phyloP scores from a whole-genome alignment of 306 rosid species.

The Cucurbita ficifolia region DNA sequence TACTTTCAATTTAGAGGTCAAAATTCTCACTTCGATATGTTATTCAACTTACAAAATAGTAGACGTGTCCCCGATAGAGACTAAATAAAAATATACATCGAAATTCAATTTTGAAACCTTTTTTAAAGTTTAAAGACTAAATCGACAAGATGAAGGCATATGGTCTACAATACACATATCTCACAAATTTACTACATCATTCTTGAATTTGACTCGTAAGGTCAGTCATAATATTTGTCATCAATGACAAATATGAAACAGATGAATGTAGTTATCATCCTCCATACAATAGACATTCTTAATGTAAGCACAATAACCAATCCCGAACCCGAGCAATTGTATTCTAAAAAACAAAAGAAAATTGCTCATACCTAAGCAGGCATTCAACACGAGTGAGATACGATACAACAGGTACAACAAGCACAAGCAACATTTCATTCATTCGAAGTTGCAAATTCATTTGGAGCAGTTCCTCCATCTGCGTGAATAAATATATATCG shows the following conservation, averaged over 20 bases:
- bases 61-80: too few relatives aligned
- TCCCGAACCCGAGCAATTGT: neutral
- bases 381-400: neutral
- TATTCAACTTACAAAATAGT: too few relatives aligned
- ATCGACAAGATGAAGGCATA: neutral
- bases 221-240: neutral
- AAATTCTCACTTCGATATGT: too few relatives aligned
- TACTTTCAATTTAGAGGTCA: too few relatives aligned
- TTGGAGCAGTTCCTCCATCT: constrained; percentile 6
- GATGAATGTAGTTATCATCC: neutral
- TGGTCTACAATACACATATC: neutral
- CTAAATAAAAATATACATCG: too few relatives aligned
- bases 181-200: neutral
- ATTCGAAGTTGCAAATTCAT: neutral
- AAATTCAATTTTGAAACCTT: too few relatives aligned
- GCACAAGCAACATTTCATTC: neutral
- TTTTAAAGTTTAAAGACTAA: too few relatives aligned
- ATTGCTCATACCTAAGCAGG: constrained; percentile 3
- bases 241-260: constrained; percentile 3
- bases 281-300: neutral
- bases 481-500: neutral
- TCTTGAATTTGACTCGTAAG: neutral
- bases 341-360: constrained; percentile 3
- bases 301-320: neutral
- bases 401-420: neutral